Percentiles rank a stretch among this genome's conserved stretches.
Evolutionary conservation across 1,284 basidiomycete genomes (phyloP).

Genomic region (Malassezia vespertilionis): DNA sequence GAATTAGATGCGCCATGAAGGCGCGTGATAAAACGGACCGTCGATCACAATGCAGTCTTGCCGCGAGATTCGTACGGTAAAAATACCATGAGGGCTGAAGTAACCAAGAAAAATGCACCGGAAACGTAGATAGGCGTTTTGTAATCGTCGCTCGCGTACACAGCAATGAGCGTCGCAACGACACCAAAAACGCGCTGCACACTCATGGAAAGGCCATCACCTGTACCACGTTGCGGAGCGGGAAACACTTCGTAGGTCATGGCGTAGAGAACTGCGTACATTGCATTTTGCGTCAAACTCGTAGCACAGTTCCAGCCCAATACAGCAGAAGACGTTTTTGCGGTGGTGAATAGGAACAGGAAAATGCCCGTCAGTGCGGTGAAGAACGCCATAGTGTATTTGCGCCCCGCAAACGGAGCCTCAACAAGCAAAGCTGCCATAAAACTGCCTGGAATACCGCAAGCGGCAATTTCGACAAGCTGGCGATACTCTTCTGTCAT

Average conservation of each 20-base stretch:
- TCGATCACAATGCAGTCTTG: conserved; percentile 4
- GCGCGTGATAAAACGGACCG: too few relatives aligned
- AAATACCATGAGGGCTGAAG: conserved; percentile 57
- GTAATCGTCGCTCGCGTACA: conserved; percentile 50
- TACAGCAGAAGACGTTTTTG: conserved; percentile 55
- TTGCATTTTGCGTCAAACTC: conserved; percentile 55
- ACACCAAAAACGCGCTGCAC: conserved; percentile 59
- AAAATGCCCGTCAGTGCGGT: conserved; percentile 59
- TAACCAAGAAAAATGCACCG: conserved; percentile 57
- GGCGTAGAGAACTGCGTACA: conserved; percentile 64
- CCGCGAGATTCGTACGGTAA: conserved; percentile 59
- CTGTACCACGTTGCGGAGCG: conserved; percentile 61
- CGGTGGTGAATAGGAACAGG: conserved; percentile 60
- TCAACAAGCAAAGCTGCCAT: conserved; percentile 56
- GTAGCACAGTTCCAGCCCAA: conserved; percentile 62
- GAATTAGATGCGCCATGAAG: too few relatives aligned
- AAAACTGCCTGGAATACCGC: conserved; percentile 57
- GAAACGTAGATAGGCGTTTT: conserved; percentile 62
- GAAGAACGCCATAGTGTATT: conserved; percentile 57
- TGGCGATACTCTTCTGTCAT: conserved; percentile 57
- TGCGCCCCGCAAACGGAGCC: conserved; percentile 57
- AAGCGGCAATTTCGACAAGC: conserved; percentile 55
- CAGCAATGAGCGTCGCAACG: conserved; percentile 59
- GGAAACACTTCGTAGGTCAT: conserved; percentile 59
- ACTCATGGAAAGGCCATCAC: conserved; percentile 58